Percentiles rank a stretch among this genome's conserved stretches.
Conservation (phyloP, 1,284 basidiomycete species). For the Ustilago bromivora region DNA sequence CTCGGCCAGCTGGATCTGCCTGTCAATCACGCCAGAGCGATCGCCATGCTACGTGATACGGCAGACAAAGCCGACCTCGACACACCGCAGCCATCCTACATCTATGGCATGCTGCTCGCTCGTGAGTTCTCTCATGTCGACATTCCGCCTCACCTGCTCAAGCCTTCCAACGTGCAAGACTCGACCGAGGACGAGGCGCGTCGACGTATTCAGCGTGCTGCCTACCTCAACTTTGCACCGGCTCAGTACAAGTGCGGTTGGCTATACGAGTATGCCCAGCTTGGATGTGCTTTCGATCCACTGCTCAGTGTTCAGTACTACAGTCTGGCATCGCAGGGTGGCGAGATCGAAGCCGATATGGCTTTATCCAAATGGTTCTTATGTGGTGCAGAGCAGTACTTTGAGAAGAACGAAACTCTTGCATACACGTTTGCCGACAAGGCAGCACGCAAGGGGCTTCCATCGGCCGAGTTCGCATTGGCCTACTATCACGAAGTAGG, state of each 20-base stretch:
- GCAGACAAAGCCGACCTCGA: conserved; percentile 81
- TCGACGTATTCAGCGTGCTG: conserved; percentile 78
- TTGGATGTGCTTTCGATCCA: conserved; percentile 88
- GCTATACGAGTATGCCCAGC: conserved; percentile 88
- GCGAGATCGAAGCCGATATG: conserved; percentile 92
- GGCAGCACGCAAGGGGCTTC: conserved; percentile 81
- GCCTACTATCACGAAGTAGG: conserved; percentile 87
- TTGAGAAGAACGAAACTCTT: conserved; percentile 88
- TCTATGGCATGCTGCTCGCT: conserved; percentile 82
- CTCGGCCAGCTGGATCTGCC: conserved; percentile 84
- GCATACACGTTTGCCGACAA: conserved; percentile 93
- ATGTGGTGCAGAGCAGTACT: conserved; percentile 82
- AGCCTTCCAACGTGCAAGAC: conserved; percentile 61
- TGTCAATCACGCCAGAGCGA: conserved; percentile 74
- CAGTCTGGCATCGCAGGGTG: conserved; percentile 76
- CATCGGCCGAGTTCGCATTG: conserved; percentile 91
- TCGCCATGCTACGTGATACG: conserved; percentile 81
- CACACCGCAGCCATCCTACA: conserved; percentile 86
- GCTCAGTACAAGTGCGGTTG: conserved; percentile 91
- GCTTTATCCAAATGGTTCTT: conserved; percentile 94
- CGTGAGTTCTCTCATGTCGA: conserved; percentile 71
- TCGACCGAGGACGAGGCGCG: conserved; percentile 53
- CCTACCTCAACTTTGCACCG: conserved; percentile 85
- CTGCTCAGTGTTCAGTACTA: conserved; percentile 93
- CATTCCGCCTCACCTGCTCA: conserved; percentile 50